Evolutionary conservation across 805 yeast species (phyloP).

Genomic region (Pichia membranifaciens): DNA sequence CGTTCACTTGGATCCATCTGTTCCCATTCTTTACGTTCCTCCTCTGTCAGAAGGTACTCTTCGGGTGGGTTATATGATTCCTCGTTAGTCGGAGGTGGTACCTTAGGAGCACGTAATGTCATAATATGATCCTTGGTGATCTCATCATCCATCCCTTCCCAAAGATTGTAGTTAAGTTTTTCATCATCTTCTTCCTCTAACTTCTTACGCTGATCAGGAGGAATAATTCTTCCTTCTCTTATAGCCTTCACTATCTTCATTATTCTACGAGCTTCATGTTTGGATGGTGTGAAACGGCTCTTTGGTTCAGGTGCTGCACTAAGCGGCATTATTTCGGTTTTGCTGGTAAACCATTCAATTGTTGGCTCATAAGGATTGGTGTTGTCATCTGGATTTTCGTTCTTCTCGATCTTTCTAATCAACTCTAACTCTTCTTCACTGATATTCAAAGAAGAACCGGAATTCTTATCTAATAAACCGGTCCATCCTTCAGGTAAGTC

Average conservation of each 20-base stretch:
- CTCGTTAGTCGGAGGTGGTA: constrained; percentile 94
- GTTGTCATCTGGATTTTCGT: constrained; percentile 74
- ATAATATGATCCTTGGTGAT: constrained; percentile 70
- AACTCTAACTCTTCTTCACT: constrained; percentile 84
- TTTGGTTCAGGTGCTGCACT: constrained; percentile 96
- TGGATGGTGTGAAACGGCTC: constrained; percentile 92
- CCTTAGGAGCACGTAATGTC: constrained; percentile 91
- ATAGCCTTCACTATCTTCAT: constrained; percentile 96
- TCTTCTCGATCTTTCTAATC: constrained; percentile 76
- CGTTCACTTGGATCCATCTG: constrained; percentile 69
- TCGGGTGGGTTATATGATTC: constrained; percentile 97
- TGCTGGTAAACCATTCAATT: constrained; percentile 90
- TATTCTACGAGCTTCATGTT: constrained; percentile 91
- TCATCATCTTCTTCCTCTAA: constrained; percentile 43
- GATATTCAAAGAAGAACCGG: constrained; percentile 80
- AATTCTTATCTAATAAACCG: constrained; percentile 82
- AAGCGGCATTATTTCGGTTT: constrained; percentile 83
- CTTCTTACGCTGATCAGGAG: constrained; percentile 54
- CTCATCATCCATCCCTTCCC: constrained; percentile 61
- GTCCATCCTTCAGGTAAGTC: constrained; percentile 99
- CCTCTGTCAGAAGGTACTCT: constrained; percentile 78
- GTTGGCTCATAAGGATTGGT: constrained; percentile 89
- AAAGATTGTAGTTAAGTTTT: constrained; percentile 61
- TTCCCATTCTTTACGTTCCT: constrained; percentile 70
- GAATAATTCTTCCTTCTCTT: constrained; percentile 89